phyloP scores from a whole-genome alignment of 1,284 basidiomycete genomes.

The Inonotus hispidus region DNA sequence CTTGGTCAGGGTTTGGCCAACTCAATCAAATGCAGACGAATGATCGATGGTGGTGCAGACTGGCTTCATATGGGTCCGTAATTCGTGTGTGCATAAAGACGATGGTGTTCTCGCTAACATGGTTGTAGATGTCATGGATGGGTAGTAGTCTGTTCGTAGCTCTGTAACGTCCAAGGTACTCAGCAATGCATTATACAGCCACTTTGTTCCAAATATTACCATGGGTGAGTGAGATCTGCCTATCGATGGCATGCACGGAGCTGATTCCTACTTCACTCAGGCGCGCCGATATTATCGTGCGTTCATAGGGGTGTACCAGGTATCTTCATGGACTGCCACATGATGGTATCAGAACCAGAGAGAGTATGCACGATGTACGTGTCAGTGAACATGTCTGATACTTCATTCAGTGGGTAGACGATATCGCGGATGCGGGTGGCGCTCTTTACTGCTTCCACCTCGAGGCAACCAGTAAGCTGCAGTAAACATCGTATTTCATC shows the following conservation, averaged over 20 bases:
- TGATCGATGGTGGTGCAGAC: slow-evolving; percentile 88
- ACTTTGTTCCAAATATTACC: slow-evolving; percentile 98
- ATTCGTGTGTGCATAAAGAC: neutral
- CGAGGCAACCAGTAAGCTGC: slow-evolving; percentile 80
- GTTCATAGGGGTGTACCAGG: slow-evolving; percentile 88
- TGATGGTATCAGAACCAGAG: slow-evolving; percentile 97
- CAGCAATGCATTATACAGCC: slow-evolving; percentile 41
- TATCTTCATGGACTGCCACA: slow-evolving; percentile 99
- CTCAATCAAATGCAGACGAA: slow-evolving; percentile 89
- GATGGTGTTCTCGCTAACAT: neutral
- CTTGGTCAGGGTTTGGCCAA: slow-evolving; percentile 94
- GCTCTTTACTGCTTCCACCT: slow-evolving; percentile 96
- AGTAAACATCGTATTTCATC: neutral
- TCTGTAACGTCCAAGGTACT: slow-evolving; percentile 18
- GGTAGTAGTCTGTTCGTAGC: slow-evolving; percentile 41
- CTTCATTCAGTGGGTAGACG: slow-evolving; percentile 81
- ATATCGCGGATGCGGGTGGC: slow-evolving; percentile 91
- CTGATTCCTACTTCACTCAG: slow-evolving; percentile 37
- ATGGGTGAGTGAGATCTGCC: slow-evolving; percentile 56
- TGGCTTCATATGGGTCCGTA: slow-evolving; percentile 93
- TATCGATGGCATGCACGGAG: neutral
- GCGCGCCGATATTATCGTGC: slow-evolving; percentile 84
- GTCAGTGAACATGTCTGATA: neutral
- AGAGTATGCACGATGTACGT: slow-evolving; percentile 45
- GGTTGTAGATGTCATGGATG: slow-evolving; percentile 90